Evolutionary conservation across 306 rosid genomes (phyloP).

Genomic region (Sindora glabra): DNA sequence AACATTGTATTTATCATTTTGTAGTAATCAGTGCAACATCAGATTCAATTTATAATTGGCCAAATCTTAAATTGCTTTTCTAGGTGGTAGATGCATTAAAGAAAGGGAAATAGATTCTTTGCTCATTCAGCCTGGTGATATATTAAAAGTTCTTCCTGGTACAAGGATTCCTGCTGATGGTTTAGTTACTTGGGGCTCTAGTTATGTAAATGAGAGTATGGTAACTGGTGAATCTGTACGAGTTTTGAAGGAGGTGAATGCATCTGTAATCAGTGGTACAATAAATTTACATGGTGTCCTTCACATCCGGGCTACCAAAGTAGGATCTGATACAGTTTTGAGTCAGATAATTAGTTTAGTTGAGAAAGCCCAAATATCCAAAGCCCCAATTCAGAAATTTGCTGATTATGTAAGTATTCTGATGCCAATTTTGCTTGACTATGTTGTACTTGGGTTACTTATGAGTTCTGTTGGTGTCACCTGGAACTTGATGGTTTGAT

Average conservation of each 20-base stretch:
- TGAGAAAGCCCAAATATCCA: slow-evolving; percentile 97
- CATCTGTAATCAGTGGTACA: slow-evolving; percentile 83
- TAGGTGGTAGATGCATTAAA: slow-evolving; percentile 56
- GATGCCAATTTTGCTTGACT: slow-evolving; percentile 5
- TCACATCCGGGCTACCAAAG: slow-evolving; percentile 72
- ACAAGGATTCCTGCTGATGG: slow-evolving; percentile 92
- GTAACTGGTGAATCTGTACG: slow-evolving; percentile 92
- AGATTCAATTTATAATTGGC: no score
- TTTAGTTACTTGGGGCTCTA: slow-evolving; percentile 76
- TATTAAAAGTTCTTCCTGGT: slow-evolving; percentile 90
- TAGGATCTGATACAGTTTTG: slow-evolving; percentile 89
- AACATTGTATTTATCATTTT: not conserved
- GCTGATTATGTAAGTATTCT: slow-evolving; percentile 88
- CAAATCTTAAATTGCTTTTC: slow-evolving; percentile 6
- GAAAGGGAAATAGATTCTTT: slow-evolving; percentile 93
- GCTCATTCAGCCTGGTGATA: slow-evolving; percentile 81
- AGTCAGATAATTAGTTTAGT: slow-evolving; percentile 96
- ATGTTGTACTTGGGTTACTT: not conserved
- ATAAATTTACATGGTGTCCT: slow-evolving; percentile 86
- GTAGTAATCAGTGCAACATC: not conserved
- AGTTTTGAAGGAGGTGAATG: slow-evolving; percentile 63
- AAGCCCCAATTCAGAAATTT: slow-evolving; percentile 99
- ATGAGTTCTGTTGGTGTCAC: no score
- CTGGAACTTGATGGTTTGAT: no score
- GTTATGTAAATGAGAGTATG: slow-evolving; percentile 93